Percentiles rank a stretch among this genome's conserved stretches.
These are phyloP conservation scores for Xylaria sp. DNA, from an alignment of 2,329 filamentous ascomycete species.

Conservation along the genomic window DNA sequence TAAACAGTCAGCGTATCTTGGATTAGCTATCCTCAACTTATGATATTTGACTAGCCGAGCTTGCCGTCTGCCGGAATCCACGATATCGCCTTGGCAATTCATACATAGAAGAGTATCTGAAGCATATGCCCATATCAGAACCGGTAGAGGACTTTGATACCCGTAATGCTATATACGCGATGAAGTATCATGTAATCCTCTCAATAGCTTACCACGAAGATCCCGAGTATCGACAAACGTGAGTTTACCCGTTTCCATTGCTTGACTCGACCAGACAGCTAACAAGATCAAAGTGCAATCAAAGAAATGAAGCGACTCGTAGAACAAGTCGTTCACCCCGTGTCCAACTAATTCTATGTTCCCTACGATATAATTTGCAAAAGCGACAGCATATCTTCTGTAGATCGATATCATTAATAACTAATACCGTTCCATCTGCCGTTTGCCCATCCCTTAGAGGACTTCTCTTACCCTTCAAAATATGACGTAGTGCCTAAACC, in stretches of 20 bases:
- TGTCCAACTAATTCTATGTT: background rate
- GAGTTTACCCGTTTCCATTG: constrained; percentile 1
- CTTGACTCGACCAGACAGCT: background rate
- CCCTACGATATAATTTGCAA: background rate
- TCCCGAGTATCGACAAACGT: constrained; percentile 25
- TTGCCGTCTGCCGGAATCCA: constrained; percentile 45
- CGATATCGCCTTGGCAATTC: constrained; percentile 42
- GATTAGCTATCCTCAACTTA: background rate
- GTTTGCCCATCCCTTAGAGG: background rate
- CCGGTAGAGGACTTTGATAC: constrained; percentile 47
- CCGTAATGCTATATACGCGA: constrained; percentile 46
- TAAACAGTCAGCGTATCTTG: background rate
- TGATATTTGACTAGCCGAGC: constrained; percentile 34
- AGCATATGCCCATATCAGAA: constrained; percentile 44
- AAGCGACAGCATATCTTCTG: too few relatives aligned
- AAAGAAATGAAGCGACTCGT: constrained; percentile 22
- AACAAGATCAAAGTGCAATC: constrained; percentile 15
- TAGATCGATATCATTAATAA: constrained; percentile 7
- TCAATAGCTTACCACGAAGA: constrained; percentile 39
- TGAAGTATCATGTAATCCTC: constrained; percentile 44
- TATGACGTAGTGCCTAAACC: background rate
- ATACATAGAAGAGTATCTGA: constrained; percentile 46
- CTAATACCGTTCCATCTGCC: background rate
- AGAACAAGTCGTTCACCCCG: background rate
- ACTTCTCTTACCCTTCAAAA: background rate